Evolutionary conservation across 768 basidiomycete species (phyloP).

Genomic region (Pulveroboletus ravenelii): DNA sequence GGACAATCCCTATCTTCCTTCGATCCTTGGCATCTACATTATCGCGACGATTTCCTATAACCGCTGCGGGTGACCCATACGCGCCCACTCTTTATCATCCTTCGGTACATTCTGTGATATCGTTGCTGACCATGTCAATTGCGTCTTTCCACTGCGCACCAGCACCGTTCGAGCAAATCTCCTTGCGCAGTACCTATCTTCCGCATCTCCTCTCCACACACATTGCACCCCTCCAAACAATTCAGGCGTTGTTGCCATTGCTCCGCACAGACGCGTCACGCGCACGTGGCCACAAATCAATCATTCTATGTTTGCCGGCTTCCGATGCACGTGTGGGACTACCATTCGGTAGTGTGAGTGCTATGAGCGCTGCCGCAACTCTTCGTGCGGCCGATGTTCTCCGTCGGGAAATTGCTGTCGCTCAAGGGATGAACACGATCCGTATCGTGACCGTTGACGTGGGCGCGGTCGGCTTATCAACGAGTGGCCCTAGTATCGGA

Average conservation of each 20-base stretch:
- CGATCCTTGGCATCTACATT: constrained; percentile 77
- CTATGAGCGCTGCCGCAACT: constrained; percentile 75
- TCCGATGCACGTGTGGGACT: constrained; percentile 68
- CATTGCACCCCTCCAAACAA: constrained; percentile 68
- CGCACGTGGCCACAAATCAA: constrained; percentile 40
- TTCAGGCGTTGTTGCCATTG: constrained; percentile 73
- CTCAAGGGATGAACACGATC: constrained; percentile 53
- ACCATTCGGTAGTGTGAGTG: constrained; percentile 58
- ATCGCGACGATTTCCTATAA: constrained; percentile 78
- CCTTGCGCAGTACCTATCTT: constrained; percentile 57
- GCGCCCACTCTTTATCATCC: constrained; percentile 59
- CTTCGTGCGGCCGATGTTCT: constrained; percentile 69
- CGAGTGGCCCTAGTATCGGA: constrained; percentile 31
- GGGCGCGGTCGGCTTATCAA: constrained; percentile 42
- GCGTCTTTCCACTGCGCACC: constrained; percentile 34
- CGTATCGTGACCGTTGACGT: constrained; percentile 70
- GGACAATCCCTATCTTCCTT: constrained; percentile 68
- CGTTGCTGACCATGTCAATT: constrained; percentile 57
- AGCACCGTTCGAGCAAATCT: constrained; percentile 68
- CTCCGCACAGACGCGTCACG: constrained; percentile 63
- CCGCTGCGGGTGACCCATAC: constrained; percentile 76
- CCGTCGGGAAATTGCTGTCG: constrained; percentile 64
- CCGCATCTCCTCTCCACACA: constrained; percentile 73
- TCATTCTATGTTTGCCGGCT: constrained; percentile 73
- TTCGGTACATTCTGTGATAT: constrained; percentile 74